These are phyloP conservation scores for Candolleomyces eurysporus DNA, from an alignment of 768 basidiomycete genomes.

Conservation along the genomic window DNA sequence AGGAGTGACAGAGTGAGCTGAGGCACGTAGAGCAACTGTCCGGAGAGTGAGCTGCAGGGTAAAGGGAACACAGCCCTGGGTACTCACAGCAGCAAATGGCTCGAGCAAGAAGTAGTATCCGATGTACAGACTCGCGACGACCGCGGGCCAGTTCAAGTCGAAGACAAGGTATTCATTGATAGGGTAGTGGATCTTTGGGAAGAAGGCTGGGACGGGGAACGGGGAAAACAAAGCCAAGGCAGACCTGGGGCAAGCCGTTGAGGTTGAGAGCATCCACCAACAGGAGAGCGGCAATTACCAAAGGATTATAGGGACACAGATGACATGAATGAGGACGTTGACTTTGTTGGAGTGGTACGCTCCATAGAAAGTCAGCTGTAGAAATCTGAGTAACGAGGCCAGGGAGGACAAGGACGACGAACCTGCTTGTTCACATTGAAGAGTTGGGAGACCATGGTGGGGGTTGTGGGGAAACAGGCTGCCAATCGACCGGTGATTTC, in stretches of 20 bases:
- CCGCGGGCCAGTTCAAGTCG: slow-evolving; percentile 64
- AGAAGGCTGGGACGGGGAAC: slow-evolving; percentile 49
- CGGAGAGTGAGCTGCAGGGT: slow-evolving; percentile 1
- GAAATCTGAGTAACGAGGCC: slow-evolving; percentile 9
- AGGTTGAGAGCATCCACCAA: not conserved
- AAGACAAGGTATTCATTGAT: slow-evolving; percentile 66
- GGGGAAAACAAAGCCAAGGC: slow-evolving; percentile 50
- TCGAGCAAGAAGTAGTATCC: slow-evolving; percentile 82
- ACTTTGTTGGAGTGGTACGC: slow-evolving; percentile 84
- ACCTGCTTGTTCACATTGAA: slow-evolving; percentile 77
- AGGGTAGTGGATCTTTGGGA: slow-evolving; percentile 51
- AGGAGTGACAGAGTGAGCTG: slow-evolving; percentile 61
- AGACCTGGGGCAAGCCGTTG: slow-evolving; percentile 46
- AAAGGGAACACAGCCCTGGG: not conserved
- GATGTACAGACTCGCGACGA: slow-evolving; percentile 58
- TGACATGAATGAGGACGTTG: slow-evolving; percentile 83
- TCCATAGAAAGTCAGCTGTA: slow-evolving; percentile 87
- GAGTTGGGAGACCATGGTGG: slow-evolving; percentile 39
- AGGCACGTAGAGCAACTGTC: slow-evolving; percentile 78
- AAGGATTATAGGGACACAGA: slow-evolving; percentile 80
- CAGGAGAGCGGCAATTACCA: slow-evolving; percentile 49
- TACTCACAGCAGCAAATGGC: slow-evolving; percentile 78
- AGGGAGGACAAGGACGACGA: slow-evolving; percentile 9
- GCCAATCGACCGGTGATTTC: not conserved
- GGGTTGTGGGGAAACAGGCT: slow-evolving; percentile 6